Conservation (phyloP, 441 rosid genomes). For the Gossypium laxum region DNA sequence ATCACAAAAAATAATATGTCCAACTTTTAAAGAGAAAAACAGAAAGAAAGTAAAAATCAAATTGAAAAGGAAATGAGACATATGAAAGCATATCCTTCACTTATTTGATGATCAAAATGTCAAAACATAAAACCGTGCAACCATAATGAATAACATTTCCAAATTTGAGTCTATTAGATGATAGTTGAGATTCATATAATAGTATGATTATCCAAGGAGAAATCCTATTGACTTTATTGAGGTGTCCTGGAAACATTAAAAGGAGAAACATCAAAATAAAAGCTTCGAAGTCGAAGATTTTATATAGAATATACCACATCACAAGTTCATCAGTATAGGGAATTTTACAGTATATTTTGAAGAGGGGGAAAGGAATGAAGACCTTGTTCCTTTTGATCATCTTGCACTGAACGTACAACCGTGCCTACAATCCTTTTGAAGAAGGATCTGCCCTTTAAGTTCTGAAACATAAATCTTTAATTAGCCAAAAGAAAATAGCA, state of each 20-base stretch:
- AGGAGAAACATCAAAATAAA: background rate
- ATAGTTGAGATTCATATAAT: background rate
- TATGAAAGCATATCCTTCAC: no score
- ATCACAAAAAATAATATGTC: background rate
- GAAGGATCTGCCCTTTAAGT: slow-evolving; percentile 63
- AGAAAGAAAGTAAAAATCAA: background rate
- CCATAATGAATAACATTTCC: background rate
- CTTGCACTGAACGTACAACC: slow-evolving; percentile 89
- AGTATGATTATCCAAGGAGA: background rate
- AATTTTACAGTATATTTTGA: background rate
- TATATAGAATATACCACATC: background rate
- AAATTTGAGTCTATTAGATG: background rate
- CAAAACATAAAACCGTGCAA: no score
- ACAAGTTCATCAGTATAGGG: background rate
- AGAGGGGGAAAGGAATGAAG: slow-evolving; percentile 12
- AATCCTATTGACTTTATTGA: background rate
- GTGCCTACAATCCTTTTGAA: slow-evolving; percentile 83
- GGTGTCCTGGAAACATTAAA: background rate
- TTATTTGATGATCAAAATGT: no score
- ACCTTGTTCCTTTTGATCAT: slow-evolving; percentile 99
- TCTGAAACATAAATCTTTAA: slow-evolving; percentile 38
- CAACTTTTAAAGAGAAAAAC: background rate
- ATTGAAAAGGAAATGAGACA: background rate
- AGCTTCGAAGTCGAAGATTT: background rate
- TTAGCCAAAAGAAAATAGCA: slow-evolving; percentile 16